Evolutionary conservation across 768 basidiomycete genomes (phyloP).

Genomic region (Amanita jacksonii): DNA sequence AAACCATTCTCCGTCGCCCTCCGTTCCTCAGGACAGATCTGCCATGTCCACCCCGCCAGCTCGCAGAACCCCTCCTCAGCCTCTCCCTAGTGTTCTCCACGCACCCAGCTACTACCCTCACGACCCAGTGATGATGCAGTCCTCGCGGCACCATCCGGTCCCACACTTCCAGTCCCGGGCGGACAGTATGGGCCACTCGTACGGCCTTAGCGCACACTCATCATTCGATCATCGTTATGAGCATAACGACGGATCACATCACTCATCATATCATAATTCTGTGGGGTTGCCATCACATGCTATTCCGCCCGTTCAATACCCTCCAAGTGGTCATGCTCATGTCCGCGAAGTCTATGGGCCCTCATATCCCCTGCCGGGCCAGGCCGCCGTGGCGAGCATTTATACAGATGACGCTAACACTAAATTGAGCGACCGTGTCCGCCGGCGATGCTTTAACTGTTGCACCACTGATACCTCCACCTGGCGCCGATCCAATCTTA

Average conservation of each 20-base stretch:
- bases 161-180: slow-evolving; percentile 14
- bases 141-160: slow-evolving; percentile 7
- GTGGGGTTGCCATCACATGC: slow-evolving; percentile 9
- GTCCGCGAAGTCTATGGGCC: slow-evolving; percentile 17
- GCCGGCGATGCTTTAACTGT: slow-evolving; percentile 76
- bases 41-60: slow-evolving; percentile 8
- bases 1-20: slow-evolving; percentile 9
- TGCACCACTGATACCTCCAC: slow-evolving; percentile 80
- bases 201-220: slow-evolving; percentile 10
- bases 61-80: slow-evolving; percentile 9
- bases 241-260: slow-evolving; percentile 11
- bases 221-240: slow-evolving; percentile 17
- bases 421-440: slow-evolving; percentile 68
- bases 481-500: slow-evolving; percentile 69
- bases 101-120: slow-evolving; percentile 7
- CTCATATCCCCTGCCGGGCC: slow-evolving; percentile 25
- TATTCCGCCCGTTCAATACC: slow-evolving; percentile 13
- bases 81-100: slow-evolving; percentile 8
- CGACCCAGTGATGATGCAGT: slow-evolving; percentile 7
- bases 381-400: slow-evolving; percentile 24
- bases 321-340: slow-evolving; percentile 10
- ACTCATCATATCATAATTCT: slow-evolving; percentile 15
- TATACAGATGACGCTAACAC: slow-evolving; percentile 76
- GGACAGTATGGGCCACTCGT: slow-evolving; percentile 3
- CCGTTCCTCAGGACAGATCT: slow-evolving; percentile 8